Base-by-base conservation (phyloP, 345 rosid species). In the Aquilaria malaccensis region DNA sequence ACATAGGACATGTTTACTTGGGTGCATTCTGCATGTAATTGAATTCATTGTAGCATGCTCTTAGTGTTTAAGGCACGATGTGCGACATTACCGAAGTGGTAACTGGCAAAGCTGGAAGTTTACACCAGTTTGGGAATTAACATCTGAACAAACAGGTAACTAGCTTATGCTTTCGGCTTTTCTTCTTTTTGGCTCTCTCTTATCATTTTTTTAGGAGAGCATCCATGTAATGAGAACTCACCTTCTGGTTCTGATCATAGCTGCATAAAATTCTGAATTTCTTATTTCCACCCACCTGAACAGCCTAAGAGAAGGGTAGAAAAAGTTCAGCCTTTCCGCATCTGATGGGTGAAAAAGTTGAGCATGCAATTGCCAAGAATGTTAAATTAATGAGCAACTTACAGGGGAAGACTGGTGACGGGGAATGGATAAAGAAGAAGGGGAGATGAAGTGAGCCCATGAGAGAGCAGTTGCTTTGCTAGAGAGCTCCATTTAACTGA, bases 181-280 rank as follows among this genome's bases (percentile, higher is more conserved):
- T 22, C 22, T 22, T 22, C 22, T 22, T 22, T 22, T 22, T 22
- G 22, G 22, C 22, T 22, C 22, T 22, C 22, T 22, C 22, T 22
- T 22, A 22, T 22, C 22, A 22, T 22, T 22, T 22, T 22, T 22
- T 22, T 22, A 57, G 33, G 7, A 62, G 13, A 30, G 15, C 52
- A 30, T 13, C 14, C 29, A 58, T 50, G 43, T 45, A 55, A 37
- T 3, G 43, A 66, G n/a, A 55, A 64, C 33, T 30, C 70, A 84
- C 94, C 94, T 80, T 81, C 56, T 67, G 83, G 53, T 75, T 57
- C 52, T 74, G 80, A 60, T 80, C 81, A 43, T 83, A 70, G 45
- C 70, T 58, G 50, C 96, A 81, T 3, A 50, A 64, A 30, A 88
- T 67, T 61, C 73, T 57, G 71, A 76, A 66, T 68, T 65, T 81